Evolutionary conservation across 805 yeast genomes (phyloP).

Genomic region (Candida sakaeoensis): DNA sequence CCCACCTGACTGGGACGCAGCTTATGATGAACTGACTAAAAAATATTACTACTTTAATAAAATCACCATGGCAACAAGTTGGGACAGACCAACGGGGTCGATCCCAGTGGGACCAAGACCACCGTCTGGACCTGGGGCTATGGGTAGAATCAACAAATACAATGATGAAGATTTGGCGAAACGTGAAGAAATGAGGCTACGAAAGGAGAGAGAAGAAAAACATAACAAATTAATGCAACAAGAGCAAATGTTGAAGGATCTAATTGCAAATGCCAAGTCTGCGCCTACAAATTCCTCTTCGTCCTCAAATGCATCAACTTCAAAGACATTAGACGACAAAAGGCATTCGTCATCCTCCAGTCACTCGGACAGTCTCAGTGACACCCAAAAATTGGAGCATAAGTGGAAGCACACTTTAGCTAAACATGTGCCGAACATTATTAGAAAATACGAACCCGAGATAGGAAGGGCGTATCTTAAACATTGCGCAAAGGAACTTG

Average conservation of each 20-base stretch:
- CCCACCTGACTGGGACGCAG: constrained; percentile 67
- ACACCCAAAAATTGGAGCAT: constrained; percentile 15
- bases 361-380: neutral
- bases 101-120: constrained; percentile 31
- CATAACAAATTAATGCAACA: constrained; percentile 31
- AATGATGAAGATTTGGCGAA: constrained; percentile 22
- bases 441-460: constrained; percentile 60
- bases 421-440: constrained; percentile 69
- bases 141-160: constrained; percentile 2
- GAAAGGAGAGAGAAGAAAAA: constrained; percentile 28
- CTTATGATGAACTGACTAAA: constrained; percentile 44
- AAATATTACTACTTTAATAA: constrained; percentile 54
- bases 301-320: constrained; percentile 9
- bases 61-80: constrained; percentile 43
- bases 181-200: constrained; percentile 32
- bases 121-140: constrained; percentile 11
- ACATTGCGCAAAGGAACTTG: constrained; percentile 76
- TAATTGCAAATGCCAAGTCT: constrained; percentile 26
- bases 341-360: neutral
- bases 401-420: constrained; percentile 59
- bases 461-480: constrained; percentile 74
- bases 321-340: constrained; percentile 1
- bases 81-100: constrained; percentile 54
- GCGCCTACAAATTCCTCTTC: neutral
- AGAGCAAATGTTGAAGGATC: constrained; percentile 32